These are phyloP conservation scores for Metschnikowia kofuensis DNA, from an alignment of 805 yeast species.

Conservation along the genomic window DNA sequence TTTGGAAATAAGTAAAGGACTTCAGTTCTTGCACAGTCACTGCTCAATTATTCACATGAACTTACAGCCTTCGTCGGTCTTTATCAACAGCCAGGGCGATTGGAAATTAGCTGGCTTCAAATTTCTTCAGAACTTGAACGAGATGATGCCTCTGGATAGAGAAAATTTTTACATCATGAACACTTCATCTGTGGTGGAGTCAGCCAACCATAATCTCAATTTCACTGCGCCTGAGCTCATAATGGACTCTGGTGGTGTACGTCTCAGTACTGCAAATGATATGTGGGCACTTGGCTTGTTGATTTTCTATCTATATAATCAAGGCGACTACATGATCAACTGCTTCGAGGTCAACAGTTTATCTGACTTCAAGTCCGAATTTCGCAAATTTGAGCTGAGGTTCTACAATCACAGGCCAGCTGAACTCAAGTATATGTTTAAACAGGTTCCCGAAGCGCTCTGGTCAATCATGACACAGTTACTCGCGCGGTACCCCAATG, in stretches of 20 bases:
- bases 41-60: slow-evolving; percentile 76
- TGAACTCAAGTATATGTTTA: slow-evolving; percentile 45
- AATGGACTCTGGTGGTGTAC: slow-evolving; percentile 47
- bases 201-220: slow-evolving; percentile 66
- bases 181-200: slow-evolving; percentile 76
- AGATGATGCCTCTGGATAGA: slow-evolving; percentile 42
- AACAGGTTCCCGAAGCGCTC: slow-evolving; percentile 56
- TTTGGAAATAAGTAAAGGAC: slow-evolving; percentile 69
- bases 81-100: slow-evolving; percentile 80
- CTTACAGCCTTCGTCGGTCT: slow-evolving; percentile 71
- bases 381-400: slow-evolving; percentile 44
- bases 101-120: slow-evolving; percentile 87
- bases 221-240: slow-evolving; percentile 85
- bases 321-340: slow-evolving; percentile 42
- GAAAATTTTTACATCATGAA: slow-evolving; percentile 67
- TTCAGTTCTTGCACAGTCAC: slow-evolving; percentile 77
- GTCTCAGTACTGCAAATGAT: slow-evolving; percentile 66
- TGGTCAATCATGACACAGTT: slow-evolving; percentile 49
- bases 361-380: slow-evolving; percentile 58
- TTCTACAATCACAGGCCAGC: slow-evolving; percentile 36
- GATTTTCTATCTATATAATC: slow-evolving; percentile 64
- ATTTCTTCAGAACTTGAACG: slow-evolving; percentile 48
- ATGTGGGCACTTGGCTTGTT: slow-evolving; percentile 81
- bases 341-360: slow-evolving; percentile 48
- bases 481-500: slow-evolving; percentile 54